Percentiles rank a stretch among this genome's conserved stretches.
Evolutionary conservation across 2,329 filamentous ascomycete genomes (phyloP).

Genomic region (Cercospora zeae-maydis): DNA sequence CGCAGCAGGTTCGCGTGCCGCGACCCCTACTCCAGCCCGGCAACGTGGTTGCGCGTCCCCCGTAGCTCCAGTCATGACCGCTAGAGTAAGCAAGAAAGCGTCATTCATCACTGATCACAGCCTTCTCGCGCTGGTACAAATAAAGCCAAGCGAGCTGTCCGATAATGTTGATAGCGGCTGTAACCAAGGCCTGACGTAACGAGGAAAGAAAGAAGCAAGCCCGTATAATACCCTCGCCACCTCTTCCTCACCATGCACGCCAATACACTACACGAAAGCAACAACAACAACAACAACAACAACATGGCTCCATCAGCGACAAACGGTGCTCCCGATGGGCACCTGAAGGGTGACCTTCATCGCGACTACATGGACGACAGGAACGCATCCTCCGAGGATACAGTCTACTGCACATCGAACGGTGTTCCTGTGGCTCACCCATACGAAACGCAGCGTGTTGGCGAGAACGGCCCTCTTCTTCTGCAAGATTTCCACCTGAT

Average conservation of each 20-base stretch:
- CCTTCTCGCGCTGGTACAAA: slow-evolving; percentile 5
- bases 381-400: slow-evolving; percentile 43
- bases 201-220: background rate
- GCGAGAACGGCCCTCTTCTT: slow-evolving; percentile 57
- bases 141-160: slow-evolving; percentile 1
- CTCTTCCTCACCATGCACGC: slow-evolving; percentile 10
- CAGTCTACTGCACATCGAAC: slow-evolving; percentile 56
- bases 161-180: background rate
- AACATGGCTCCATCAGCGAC: slow-evolving; percentile 26
- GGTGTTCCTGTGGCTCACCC: slow-evolving; percentile 56
- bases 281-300: slow-evolving; percentile 14
- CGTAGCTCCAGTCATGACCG: slow-evolving; percentile 14
- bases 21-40: too few species aligned
- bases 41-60: background rate
- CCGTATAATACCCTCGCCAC: slow-evolving; percentile 1
- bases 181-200: slow-evolving; percentile 5
- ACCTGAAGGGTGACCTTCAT: slow-evolving; percentile 22
- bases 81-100: slow-evolving; percentile 14
- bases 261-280: slow-evolving; percentile 1
- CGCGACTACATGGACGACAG: slow-evolving; percentile 47
- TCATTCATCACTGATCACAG: slow-evolving; percentile 9
- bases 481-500: slow-evolving; percentile 52
- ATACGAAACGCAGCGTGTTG: slow-evolving; percentile 55
- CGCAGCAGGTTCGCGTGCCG: background rate
- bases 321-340: slow-evolving; percentile 16